Evolutionary conservation across 129 eudicot species (phyloP).

Genomic region (Rutidosis leptorrhynchoides): DNA sequence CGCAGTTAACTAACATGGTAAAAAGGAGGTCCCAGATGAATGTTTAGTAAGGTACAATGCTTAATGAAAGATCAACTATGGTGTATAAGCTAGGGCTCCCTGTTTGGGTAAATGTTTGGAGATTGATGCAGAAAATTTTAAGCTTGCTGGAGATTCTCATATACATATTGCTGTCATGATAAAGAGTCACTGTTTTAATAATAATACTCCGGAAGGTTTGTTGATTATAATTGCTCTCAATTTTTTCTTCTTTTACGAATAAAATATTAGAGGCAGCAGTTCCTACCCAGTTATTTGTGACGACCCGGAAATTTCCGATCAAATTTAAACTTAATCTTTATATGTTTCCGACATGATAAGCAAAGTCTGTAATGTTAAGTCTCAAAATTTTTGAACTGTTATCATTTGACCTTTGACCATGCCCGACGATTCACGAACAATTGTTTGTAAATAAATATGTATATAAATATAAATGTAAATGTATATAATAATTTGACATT

Average conservation of each 20-base stretch:
- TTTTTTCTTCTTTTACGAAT: neutral
- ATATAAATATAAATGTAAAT: no score
- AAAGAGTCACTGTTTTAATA: constrained; percentile 86
- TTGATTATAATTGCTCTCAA: constrained; percentile 7
- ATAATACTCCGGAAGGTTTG: constrained; percentile 62
- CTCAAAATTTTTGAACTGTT: no score
- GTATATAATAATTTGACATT: no score
- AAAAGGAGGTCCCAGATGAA: constrained; percentile 65
- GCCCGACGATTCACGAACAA: no score
- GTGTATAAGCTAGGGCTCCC: constrained; percentile 70
- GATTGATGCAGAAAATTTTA: constrained; percentile 77
- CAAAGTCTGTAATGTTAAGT: no score
- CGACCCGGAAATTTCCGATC: no score
- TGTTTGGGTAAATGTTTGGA: constrained; percentile 83
- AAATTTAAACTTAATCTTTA: no score
- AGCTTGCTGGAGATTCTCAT: constrained; percentile 80
- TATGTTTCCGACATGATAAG: no score
- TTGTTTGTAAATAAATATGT: no score
- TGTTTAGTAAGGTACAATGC: constrained; percentile 78
- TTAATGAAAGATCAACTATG: constrained; percentile 91
- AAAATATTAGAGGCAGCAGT: neutral
- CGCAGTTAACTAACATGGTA: no score
- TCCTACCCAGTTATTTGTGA: neutral
- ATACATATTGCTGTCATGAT: constrained; percentile 88
- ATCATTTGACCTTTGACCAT: no score